These are phyloP conservation scores for Plasmodium yoelii DNA, from an alignment of 169 alveolate species.

Conservation along the genomic window DNA sequence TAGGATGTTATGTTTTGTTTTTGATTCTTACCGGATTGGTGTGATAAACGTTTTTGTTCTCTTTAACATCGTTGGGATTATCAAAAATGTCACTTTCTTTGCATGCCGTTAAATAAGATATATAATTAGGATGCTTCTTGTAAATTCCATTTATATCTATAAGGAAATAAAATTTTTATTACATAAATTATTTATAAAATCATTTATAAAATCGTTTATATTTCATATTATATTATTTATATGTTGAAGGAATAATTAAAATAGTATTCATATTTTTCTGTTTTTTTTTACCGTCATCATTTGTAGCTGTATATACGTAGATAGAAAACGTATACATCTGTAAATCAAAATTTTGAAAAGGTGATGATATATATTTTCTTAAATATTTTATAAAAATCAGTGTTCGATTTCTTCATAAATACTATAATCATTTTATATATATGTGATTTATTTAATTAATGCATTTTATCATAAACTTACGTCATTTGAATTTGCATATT, in stretches of 20 bases:
- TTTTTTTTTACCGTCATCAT: conserved; percentile 14
- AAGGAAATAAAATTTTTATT: conserved; percentile 3
- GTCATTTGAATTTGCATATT: conserved; percentile 19
- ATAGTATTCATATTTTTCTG: too few species aligned
- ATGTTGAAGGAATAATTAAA: too few species aligned
- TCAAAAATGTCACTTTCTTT: conserved; percentile 64
- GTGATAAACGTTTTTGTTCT: conserved; percentile 59
- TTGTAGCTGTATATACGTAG: conserved; percentile 46
- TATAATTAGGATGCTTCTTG: conserved; percentile 64
- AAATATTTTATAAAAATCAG: too few species aligned
- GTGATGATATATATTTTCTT: neutral
- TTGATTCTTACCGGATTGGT: conserved; percentile 67
- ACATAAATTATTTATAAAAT: neutral
- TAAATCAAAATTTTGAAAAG: conserved; percentile 2
- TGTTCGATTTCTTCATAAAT: too few species aligned
- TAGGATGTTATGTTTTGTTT: neutral
- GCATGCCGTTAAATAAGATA: conserved; percentile 44
- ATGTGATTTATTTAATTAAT: neutral
- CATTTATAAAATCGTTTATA: too few species aligned
- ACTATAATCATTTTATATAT: neutral
- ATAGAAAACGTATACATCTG: conserved; percentile 49
- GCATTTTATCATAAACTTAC: conserved; percentile 9
- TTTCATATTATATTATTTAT: too few species aligned
- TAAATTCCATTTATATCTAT: conserved; percentile 39
- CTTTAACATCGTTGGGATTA: conserved; percentile 53